These are phyloP conservation scores for Cytospora chrysosperma DNA, from an alignment of 2,329 filamentous ascomycete genomes.

Conservation along the genomic window DNA sequence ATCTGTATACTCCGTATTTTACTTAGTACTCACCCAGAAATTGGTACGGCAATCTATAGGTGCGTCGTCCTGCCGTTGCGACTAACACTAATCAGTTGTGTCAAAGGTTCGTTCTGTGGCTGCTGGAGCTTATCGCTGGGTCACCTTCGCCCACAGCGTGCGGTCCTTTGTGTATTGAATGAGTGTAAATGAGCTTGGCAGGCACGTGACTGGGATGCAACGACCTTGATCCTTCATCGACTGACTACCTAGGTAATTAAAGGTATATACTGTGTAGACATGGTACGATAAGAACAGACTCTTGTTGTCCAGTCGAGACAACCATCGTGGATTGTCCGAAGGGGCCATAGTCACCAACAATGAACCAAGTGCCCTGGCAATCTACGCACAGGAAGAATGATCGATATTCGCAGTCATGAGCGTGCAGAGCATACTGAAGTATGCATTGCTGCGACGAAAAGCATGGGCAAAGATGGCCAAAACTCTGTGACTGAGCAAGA, in stretches of 20 bases:
- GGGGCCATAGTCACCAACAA: too few species aligned
- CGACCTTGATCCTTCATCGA: not conserved
- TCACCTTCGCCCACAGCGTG: not conserved
- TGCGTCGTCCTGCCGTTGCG: conserved; percentile 2
- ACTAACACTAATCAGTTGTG: not conserved
- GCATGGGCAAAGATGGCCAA: not conserved
- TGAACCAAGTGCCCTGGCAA: not conserved
- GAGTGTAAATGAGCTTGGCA: not conserved
- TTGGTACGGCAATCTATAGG: not conserved
- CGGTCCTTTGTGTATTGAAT: too few species aligned
- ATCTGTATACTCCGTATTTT: too few species aligned
- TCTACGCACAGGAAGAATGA: not conserved
- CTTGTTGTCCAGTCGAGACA: too few species aligned
- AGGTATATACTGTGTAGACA: too few species aligned
- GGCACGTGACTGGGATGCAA: not conserved
- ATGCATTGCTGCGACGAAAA: not conserved
- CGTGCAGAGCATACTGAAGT: not conserved
- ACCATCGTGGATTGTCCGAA: too few species aligned
- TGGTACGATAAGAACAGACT: too few species aligned
- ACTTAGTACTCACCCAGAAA: not conserved
- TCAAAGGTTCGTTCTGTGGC: too few species aligned
- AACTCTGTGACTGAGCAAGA: not conserved
- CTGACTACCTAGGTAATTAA: not conserved
- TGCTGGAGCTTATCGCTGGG: not conserved
- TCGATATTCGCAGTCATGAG: not conserved